A percentile compares a stretch with the other conserved stretches of the same genome.
phyloP scores from a whole-genome alignment of 768 basidiomycete genomes.

The Lactarius akahatsu region DNA sequence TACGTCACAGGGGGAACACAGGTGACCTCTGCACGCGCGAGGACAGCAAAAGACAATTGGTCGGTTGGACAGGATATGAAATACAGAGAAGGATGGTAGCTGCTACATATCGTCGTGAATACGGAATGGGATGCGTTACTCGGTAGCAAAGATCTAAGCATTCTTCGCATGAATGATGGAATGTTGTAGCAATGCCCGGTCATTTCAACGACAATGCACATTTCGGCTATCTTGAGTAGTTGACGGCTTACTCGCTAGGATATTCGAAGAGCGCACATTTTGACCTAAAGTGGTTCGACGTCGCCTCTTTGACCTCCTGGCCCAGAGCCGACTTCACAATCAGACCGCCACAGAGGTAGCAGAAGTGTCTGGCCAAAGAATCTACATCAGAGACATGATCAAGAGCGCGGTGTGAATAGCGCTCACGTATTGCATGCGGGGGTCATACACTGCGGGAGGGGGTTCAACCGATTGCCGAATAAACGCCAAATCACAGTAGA shows the following conservation, averaged over 20 bases:
- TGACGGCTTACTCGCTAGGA: neutral
- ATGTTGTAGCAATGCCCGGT: neutral
- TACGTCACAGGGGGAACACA: neutral
- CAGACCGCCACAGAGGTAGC: slow-evolving; percentile 49
- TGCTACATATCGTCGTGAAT: neutral
- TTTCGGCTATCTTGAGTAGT: neutral
- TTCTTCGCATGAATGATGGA: neutral
- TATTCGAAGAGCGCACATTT: slow-evolving; percentile 39
- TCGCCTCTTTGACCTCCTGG: slow-evolving; percentile 35
- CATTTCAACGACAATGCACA: neutral
- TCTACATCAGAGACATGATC: slow-evolving; percentile 1
- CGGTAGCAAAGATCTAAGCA: neutral
- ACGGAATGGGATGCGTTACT: neutral
- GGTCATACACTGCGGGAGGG: slow-evolving; percentile 45
- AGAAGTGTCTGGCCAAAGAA: slow-evolving; percentile 44
- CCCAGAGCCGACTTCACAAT: slow-evolving; percentile 45
- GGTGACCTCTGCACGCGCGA: neutral
- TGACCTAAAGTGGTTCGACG: slow-evolving; percentile 37
- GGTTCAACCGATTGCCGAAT: neutral
- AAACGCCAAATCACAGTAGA: neutral
- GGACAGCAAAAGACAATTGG: neutral
- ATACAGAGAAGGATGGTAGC: neutral
- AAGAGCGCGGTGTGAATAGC: neutral
- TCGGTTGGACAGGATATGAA: neutral
- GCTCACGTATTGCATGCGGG: slow-evolving; percentile 54